phyloP scores from a whole-genome alignment of 129 eudicot genomes.

The Apium graveolens region DNA sequence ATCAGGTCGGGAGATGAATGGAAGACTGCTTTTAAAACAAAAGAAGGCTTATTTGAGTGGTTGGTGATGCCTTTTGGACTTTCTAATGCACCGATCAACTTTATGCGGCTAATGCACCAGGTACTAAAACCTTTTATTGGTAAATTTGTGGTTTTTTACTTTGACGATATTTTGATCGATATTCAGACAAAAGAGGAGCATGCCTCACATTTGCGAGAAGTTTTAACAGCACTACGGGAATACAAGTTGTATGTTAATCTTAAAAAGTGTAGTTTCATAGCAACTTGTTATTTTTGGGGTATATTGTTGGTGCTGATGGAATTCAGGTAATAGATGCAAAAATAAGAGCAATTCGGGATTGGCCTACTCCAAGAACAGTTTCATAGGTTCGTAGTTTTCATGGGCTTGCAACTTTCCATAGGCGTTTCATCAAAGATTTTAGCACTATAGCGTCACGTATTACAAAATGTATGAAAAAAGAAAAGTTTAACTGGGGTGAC shows the following conservation, averaged over 20 bases:
- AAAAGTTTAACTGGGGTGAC: too few species aligned
- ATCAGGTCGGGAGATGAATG: background rate
- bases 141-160: too few species aligned
- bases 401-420: background rate
- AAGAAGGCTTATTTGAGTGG: too few species aligned
- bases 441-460: background rate
- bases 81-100: background rate
- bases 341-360: background rate
- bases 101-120: too few species aligned
- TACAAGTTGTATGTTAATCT: too few species aligned
- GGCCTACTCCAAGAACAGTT: background rate
- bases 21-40: background rate
- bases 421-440: background rate
- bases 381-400: background rate
- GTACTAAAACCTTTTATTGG: too few species aligned
- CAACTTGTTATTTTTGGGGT: background rate
- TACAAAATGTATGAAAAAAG: background rate
- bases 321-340: background rate
- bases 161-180: too few species aligned
- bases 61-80: too few species aligned
- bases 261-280: background rate
- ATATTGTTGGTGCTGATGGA: too few species aligned
- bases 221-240: too few species aligned
- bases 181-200: too few species aligned
- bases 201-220: too few species aligned